Percentiles rank a stretch among this genome's conserved stretches.
Evolutionary conservation across 352 stramenopile species (phyloP).

Genomic region (Globisporangium mamillatum): DNA sequence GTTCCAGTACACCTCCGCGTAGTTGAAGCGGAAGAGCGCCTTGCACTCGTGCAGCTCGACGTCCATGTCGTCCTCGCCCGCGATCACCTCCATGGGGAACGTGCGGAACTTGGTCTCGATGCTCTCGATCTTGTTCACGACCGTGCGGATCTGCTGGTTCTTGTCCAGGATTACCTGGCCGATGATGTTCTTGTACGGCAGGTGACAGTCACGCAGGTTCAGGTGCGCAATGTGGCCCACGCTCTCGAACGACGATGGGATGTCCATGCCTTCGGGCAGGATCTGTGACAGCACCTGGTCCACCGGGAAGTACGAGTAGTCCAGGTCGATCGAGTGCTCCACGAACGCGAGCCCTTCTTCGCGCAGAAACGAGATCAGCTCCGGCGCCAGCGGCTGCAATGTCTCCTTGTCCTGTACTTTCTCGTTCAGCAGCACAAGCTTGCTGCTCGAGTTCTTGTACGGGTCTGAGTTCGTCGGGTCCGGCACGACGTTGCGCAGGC

Average conservation of each 20-base stretch:
- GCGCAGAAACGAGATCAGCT: conserved; percentile 53
- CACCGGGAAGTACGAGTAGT: conserved; percentile 77
- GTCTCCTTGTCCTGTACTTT: conserved; percentile 58
- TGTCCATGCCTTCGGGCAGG: conserved; percentile 74
- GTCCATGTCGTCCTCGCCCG: conserved; percentile 78
- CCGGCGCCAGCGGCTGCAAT: conserved; percentile 42
- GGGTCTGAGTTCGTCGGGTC: conserved; percentile 59
- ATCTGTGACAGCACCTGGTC: conserved; percentile 82
- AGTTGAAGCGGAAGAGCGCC: conserved; percentile 93
- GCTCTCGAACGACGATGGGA: conserved; percentile 94
- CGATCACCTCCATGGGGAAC: conserved; percentile 96
- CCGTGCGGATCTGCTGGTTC: conserved; percentile 92
- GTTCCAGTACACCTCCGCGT: conserved; percentile 97
- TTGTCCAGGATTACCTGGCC: conserved; percentile 98
- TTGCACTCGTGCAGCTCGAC: conserved; percentile 93
- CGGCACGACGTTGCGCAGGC: conserved; percentile 72
- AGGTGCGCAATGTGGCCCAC: conserved; percentile 97
- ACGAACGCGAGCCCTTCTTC: conserved; percentile 61
- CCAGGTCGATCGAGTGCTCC: conserved; percentile 64
- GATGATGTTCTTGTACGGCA: conserved; percentile 97
- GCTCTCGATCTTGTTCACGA: conserved; percentile 97
- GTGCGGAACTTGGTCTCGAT: conserved; percentile 95
- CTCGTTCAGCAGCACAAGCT: conserved; percentile 69
- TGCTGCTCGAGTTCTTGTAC: conserved; percentile 62
- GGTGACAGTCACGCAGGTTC: conserved; percentile 92